Percentiles rank a stretch among this genome's conserved stretches.
These are phyloP conservation scores for Fragilaria crotonensis DNA, from an alignment of 108 stramenopile species.

Conservation along the genomic window DNA sequence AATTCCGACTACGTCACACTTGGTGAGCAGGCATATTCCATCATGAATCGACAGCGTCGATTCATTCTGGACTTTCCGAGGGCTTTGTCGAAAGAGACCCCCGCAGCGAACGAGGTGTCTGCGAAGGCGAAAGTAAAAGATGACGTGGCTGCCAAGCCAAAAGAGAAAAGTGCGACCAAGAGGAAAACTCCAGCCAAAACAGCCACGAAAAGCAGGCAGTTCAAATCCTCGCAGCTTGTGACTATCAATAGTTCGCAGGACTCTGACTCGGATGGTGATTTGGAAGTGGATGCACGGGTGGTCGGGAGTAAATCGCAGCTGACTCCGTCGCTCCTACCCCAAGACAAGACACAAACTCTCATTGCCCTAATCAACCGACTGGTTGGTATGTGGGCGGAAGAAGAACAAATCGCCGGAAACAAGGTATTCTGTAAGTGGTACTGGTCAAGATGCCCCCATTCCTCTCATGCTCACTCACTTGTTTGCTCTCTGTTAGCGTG, in stretches of 20 bases:
- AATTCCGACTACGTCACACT: constrained; percentile 59
- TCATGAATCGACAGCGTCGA: constrained; percentile 32
- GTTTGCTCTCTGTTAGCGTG: no score
- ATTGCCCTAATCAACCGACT: constrained; percentile 56
- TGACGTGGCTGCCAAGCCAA: not conserved
- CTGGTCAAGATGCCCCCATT: no score
- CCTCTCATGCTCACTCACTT: no score
- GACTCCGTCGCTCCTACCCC: constrained; percentile 31
- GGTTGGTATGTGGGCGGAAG: constrained; percentile 64
- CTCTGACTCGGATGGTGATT: not conserved
- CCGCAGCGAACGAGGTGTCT: constrained; percentile 10
- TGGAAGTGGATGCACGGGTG: not conserved
- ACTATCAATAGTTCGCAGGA: not conserved
- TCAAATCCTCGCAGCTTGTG: not conserved
- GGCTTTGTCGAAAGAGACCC: not conserved
- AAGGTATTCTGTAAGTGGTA: constrained; percentile 66
- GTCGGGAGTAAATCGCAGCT: constrained; percentile 14
- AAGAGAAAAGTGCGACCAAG: constrained; percentile 23
- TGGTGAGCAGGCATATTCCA: constrained; percentile 41
- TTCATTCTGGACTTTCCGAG: constrained; percentile 68
- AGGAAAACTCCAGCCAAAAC: constrained; percentile 15
- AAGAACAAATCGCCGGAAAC: constrained; percentile 76
- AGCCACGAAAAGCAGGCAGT: constrained; percentile 4
- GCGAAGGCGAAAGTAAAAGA: constrained; percentile 12
- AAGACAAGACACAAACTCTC: constrained; percentile 42